A percentile compares a stretch with the other conserved stretches of the same genome.
These are phyloP conservation scores for Globisporangium acanthophoron DNA, from an alignment of 352 stramenopile genomes.

Conservation along the genomic window DNA sequence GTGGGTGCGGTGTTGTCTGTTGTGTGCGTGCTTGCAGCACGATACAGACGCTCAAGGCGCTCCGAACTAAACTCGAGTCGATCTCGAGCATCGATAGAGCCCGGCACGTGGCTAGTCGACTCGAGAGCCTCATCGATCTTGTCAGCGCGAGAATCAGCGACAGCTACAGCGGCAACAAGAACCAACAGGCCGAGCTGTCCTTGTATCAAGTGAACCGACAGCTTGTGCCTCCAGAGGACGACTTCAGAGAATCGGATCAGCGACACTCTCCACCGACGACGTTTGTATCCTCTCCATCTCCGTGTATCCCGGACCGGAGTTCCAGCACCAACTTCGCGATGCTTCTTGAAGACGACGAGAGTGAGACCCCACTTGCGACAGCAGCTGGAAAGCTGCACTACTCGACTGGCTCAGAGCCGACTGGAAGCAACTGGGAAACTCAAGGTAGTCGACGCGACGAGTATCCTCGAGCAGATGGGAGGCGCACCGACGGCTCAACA, in stretches of 20 bases:
- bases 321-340: neutral
- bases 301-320: neutral
- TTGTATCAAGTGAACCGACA: neutral
- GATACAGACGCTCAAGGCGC: conserved; percentile 6
- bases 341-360: conserved; percentile 3
- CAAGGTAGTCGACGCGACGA: neutral
- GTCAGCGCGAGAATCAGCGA: neutral
- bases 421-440: no score
- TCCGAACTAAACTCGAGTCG: conserved; percentile 3
- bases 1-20: neutral
- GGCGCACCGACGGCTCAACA: neutral
- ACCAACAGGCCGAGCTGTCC: neutral
- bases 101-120: neutral
- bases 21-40: neutral
- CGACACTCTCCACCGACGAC: neutral
- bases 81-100: neutral
- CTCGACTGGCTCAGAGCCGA: neutral
- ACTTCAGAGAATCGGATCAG: neutral
- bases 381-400: neutral
- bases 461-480: neutral
- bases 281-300: neutral
- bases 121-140: conserved; percentile 7
- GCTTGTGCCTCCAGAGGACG: conserved; percentile 7
- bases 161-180: neutral
- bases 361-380: conserved; percentile 9